Percentiles rank a stretch among this genome's conserved stretches.
Conservation (phyloP, 345 rosid species). For the Sapria himalayana region DNA sequence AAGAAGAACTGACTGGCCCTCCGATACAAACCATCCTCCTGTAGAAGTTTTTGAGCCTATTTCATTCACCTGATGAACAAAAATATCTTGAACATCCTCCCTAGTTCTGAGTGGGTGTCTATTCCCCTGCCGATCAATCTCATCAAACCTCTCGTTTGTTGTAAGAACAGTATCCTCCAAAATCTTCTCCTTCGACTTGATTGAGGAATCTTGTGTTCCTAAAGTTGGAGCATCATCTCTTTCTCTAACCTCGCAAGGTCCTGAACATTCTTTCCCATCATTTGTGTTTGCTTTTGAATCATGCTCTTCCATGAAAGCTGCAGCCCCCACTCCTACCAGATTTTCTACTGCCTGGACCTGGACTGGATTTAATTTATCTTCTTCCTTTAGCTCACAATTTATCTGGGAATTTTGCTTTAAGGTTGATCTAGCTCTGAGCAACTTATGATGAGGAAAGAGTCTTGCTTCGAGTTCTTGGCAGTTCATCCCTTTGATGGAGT, state of each 20-base stretch:
- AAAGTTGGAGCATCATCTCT: slow-evolving; percentile 27
- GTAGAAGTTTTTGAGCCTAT: slow-evolving; percentile 52
- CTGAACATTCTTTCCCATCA: slow-evolving; percentile 13
- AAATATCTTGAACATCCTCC: slow-evolving; percentile 38
- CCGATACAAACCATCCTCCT: slow-evolving; percentile 97
- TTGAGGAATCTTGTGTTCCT: slow-evolving; percentile 18
- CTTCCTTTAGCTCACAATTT: slow-evolving; percentile 13
- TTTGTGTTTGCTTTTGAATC: slow-evolving; percentile 9
- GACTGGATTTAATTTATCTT: slow-evolving; percentile 17
- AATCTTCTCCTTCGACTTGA: slow-evolving; percentile 12
- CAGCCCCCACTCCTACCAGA: slow-evolving; percentile 32
- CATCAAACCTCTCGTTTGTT: slow-evolving; percentile 58
- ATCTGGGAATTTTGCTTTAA: slow-evolving; percentile 18
- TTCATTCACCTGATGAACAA: slow-evolving; percentile 30
- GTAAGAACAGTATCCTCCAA: slow-evolving; percentile 31
- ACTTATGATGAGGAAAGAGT: slow-evolving; percentile 86
- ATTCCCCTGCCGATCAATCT: slow-evolving; percentile 63
- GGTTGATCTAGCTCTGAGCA: slow-evolving; percentile 41
- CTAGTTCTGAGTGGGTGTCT: slow-evolving; percentile 15
- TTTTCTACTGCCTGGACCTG: no score
- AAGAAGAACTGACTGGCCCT: slow-evolving; percentile 85
- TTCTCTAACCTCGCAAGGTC: slow-evolving; percentile 28
- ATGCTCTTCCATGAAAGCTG: slow-evolving; percentile 34
- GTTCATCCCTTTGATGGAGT: slow-evolving; percentile 37
- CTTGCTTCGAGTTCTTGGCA: slow-evolving; percentile 67